Base-by-base conservation (phyloP, 257 asterid species). In the Solanum chmielewskii region DNA sequence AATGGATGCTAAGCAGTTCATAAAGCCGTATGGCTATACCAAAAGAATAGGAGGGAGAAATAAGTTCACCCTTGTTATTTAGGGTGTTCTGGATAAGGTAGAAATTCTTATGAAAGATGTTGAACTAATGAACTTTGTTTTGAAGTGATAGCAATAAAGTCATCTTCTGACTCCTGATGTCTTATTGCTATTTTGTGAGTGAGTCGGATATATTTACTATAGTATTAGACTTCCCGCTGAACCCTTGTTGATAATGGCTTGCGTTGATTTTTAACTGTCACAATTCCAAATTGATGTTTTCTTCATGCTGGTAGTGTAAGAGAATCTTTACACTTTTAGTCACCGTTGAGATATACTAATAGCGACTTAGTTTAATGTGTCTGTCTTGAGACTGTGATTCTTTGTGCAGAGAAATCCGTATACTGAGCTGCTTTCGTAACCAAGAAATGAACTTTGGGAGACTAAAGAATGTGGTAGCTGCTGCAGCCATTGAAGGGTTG, bases 401-500 rank as follows among this genome's bases (percentile, higher is more conserved):
- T 29, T 47, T 80, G 41, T 47, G 84, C 68, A 80, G 84, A 45
- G 42, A 47, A 45, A 80, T 80, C 29, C 2, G 2, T 15, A 68
- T 80, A 16, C n/a, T 10, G 84, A 80, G 42, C 44, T 80, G 59
- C 83, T 27, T n/a, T 37, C 5, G 47, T 77, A 86, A 77, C 41
- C 3, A 59, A 88, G 90, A 71, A 80, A 95, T 93, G 99, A 94
- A 93, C 84, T 66, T 95, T 6, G 96, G 98, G 83, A 89, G 93
- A 89, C 87, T 97, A 88, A 97, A 93, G 96, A 90, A 90, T 86
- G 87, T 91, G 68, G 87, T 97, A 91, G 94, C 95, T 64, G 91
- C 91, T 86, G 98, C 94, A 84, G 98, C 98, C 66, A 25, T 90
- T 52, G 93, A 87, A 89, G 98, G 99, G 27, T 96, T 93, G 62